Conservation (phyloP, 495 filamentous ascomycete species). For the Penicillium bovifimosum region DNA sequence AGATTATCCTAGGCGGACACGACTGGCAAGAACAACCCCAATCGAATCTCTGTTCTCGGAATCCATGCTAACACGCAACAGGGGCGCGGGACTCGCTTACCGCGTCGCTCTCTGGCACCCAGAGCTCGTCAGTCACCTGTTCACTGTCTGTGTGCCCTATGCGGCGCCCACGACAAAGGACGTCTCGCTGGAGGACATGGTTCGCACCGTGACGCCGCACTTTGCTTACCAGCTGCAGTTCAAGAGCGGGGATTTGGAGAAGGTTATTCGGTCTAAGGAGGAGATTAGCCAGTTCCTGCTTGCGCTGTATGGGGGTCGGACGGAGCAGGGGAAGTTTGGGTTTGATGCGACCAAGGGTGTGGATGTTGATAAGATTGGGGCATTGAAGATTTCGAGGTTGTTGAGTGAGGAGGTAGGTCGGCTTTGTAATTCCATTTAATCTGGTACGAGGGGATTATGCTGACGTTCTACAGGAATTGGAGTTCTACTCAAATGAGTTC, state of each 20-base stretch:
- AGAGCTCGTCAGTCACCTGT: slow-evolving; percentile 62
- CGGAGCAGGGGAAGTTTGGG: slow-evolving; percentile 44
- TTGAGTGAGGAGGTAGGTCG: slow-evolving; percentile 52
- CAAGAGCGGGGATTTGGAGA: slow-evolving; percentile 58
- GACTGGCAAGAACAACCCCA: slow-evolving; percentile 64
- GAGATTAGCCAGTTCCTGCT: slow-evolving; percentile 63
- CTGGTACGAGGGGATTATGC: slow-evolving; percentile 6
- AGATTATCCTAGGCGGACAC: slow-evolving; percentile 74
- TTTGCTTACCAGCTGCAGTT: slow-evolving; percentile 83
- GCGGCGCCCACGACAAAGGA: slow-evolving; percentile 43
- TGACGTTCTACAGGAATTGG: slow-evolving; percentile 50
- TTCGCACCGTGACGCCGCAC: slow-evolving; percentile 56
- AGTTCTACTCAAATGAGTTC: slow-evolving; percentile 70
- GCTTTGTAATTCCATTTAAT: not conserved
- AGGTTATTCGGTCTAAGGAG: slow-evolving; percentile 46
- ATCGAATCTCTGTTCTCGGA: not conserved
- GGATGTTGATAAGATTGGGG: slow-evolving; percentile 46
- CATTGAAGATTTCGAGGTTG: slow-evolving; percentile 45
- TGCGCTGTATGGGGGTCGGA: slow-evolving; percentile 60
- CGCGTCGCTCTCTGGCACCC: slow-evolving; percentile 68
- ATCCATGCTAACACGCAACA: slow-evolving; percentile 8
- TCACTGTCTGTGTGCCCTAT: slow-evolving; percentile 77
- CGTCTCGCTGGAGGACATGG: slow-evolving; percentile 48
- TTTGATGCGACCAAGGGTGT: slow-evolving; percentile 56
- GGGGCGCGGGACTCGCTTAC: slow-evolving; percentile 54